Evolutionary conservation across 495 filamentous ascomycete genomes (phyloP).

Genomic region (Articulospora tetracladia): DNA sequence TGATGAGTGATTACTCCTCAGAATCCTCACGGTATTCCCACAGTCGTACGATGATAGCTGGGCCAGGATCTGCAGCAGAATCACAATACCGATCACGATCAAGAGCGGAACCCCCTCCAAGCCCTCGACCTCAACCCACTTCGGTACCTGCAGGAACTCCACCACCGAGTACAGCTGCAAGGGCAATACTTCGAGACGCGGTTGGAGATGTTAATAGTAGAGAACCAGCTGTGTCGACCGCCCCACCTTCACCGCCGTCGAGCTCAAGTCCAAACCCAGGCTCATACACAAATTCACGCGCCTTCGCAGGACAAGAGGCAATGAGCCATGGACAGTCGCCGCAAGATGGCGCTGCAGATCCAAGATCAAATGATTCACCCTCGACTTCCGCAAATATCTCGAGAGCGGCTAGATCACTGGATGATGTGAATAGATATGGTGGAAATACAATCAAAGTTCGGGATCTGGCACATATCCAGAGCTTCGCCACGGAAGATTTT

Average conservation of each 20-base stretch:
- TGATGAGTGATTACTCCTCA: slow-evolving; percentile 29
- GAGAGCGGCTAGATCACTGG: slow-evolving; percentile 19
- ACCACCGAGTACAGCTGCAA: slow-evolving; percentile 8
- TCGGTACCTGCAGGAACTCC: slow-evolving; percentile 7
- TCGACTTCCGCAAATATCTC: slow-evolving; percentile 10
- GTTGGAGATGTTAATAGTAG: slow-evolving; percentile 3
- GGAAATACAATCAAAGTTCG: slow-evolving; percentile 67
- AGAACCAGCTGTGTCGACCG: background rate
- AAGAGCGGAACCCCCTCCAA: slow-evolving; percentile 18
- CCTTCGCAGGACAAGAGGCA: slow-evolving; percentile 20
- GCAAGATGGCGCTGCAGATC: background rate
- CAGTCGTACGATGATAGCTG: slow-evolving; percentile 15
- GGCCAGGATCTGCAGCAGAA: slow-evolving; percentile 18
- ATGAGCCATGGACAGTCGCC: slow-evolving; percentile 5
- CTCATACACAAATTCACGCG: slow-evolving; percentile 10
- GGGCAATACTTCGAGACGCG: slow-evolving; percentile 1
- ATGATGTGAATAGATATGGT: slow-evolving; percentile 23
- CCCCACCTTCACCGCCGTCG: slow-evolving; percentile 16
- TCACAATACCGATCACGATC: slow-evolving; percentile 22
- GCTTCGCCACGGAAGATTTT: slow-evolving; percentile 73
- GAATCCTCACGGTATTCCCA: slow-evolving; percentile 24
- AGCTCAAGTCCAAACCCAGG: slow-evolving; percentile 15
- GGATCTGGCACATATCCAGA: slow-evolving; percentile 84
- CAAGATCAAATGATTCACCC: background rate
- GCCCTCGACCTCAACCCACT: slow-evolving; percentile 18